Base-by-base conservation (phyloP, 176 grass and related monocot genomes). In the Poa annua region DNA sequence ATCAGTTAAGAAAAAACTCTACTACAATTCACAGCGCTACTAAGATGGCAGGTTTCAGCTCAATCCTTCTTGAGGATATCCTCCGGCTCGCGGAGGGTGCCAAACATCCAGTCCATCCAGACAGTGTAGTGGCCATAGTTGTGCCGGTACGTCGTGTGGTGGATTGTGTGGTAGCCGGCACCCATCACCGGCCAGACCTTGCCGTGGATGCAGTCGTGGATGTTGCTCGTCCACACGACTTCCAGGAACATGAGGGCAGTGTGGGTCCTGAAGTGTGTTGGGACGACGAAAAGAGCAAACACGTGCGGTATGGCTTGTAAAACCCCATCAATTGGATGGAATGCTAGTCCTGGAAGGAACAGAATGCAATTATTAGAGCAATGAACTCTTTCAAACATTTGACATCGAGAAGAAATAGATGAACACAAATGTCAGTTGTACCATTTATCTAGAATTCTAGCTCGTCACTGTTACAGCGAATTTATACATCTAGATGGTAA, bases 101-200 rank as follows among this genome's bases (percentile, higher is more conserved):
- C 89, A 59, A 99, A 99, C 91, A 99, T 83, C 97, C 93, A 94
- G 81, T 99, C 97, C 89, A 99, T 93, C 89, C 87, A 94, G 68
- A 99, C 61, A 32, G 97, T 99, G 79, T 89, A 99, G 81, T 99
- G 97, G n/a, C 97, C 93, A 17, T 99, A 99, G 76, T 99, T 99
- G 82, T 99, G 93, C 9, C 89, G 93, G 76, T 99, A 99, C 1
- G 97, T 99, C 6, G 97, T 96, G 65, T 99, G 97, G 88, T 99
- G 97, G 65, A 99, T 94, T 17, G 91, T 96, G 79, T 99, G 97
- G 80, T 99, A 99, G 8, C 97, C 97, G 0, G 97, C 97, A 1
- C 97, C 97, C 97, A 99, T 99, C 32, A 99, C 91, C 0, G 93
- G 97, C 97, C 97, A 99, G 16, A 96, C 59, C 86, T 96, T 99